Percentiles rank a stretch among this genome's conserved stretches.
Conservation (phyloP, 257 asterid genomes). For the Lantana camara region DNA sequence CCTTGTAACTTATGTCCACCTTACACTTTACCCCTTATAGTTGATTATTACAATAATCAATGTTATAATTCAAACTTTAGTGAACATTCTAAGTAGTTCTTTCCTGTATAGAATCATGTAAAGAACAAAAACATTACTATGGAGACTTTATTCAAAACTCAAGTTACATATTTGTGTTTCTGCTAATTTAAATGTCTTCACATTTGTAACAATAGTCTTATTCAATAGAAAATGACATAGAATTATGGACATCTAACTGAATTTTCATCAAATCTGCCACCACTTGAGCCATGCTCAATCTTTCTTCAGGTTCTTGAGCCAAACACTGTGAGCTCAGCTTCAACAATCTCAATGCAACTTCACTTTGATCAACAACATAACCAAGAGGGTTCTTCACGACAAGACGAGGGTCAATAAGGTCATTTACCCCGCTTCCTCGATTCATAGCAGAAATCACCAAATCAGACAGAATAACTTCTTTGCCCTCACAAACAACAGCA, state of each 20-base stretch:
- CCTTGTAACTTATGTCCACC: no score
- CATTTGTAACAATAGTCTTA: not conserved
- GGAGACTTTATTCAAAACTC: no score
- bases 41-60: no score
- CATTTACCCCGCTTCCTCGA: slow-evolving; percentile 29
- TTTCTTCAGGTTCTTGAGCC: slow-evolving; percentile 43
- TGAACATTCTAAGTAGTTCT: no score
- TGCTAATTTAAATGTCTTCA: no score
- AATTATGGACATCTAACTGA: slow-evolving; percentile 49
- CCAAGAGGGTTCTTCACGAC: slow-evolving; percentile 64
- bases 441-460: slow-evolving; percentile 30
- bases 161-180: no score
- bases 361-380: slow-evolving; percentile 52
- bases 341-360: slow-evolving; percentile 48
- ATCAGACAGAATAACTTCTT: slow-evolving; percentile 45
- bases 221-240: slow-evolving; percentile 32
- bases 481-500: slow-evolving; percentile 32
- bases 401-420: slow-evolving; percentile 54
- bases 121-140: no score
- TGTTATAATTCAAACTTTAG: no score
- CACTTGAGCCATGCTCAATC: slow-evolving; percentile 55
- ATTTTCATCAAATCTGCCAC: slow-evolving; percentile 53
- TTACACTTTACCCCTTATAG: no score
- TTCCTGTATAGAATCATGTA: no score
- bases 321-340: slow-evolving; percentile 53